Conservation (phyloP, 805 yeast genomes). For the Debaryomyces prosopidis region DNA sequence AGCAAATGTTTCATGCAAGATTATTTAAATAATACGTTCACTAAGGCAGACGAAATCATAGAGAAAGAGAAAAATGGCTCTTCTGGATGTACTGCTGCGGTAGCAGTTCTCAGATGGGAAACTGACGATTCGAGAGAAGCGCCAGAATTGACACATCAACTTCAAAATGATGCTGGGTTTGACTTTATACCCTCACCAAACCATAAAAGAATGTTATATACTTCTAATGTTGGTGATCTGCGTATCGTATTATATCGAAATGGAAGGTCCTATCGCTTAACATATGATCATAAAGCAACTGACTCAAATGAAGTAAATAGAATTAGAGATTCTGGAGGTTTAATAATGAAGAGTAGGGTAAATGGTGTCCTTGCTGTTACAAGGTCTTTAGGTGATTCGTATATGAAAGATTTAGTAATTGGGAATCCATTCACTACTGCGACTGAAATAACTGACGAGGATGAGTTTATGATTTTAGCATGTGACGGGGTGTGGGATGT, state of each 20-base stretch:
- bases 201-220: constrained; percentile 77
- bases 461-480: constrained; percentile 83
- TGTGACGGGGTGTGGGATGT: constrained; percentile 99
- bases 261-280: constrained; percentile 74
- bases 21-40: constrained; percentile 66
- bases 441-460: constrained; percentile 65
- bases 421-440: constrained; percentile 93
- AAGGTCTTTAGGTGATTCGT: constrained; percentile 89
- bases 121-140: constrained; percentile 15
- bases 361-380: constrained; percentile 96
- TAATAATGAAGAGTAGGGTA: constrained; percentile 86
- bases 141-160: neutral
- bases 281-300: constrained; percentile 93
- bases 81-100: constrained; percentile 95
- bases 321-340: constrained; percentile 77
- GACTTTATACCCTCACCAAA: constrained; percentile 48
- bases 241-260: constrained; percentile 75
- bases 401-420: constrained; percentile 83
- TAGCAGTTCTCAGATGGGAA: constrained; percentile 89
- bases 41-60: constrained; percentile 72
- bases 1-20: constrained; percentile 56
- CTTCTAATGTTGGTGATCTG: constrained; percentile 95
- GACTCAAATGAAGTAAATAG: constrained; percentile 77
- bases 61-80: constrained; percentile 61
- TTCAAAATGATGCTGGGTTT: constrained; percentile 26